Evolutionary conservation across 139 green algal genomes (phyloP).

Genomic region (Tetraselmis striata): DNA sequence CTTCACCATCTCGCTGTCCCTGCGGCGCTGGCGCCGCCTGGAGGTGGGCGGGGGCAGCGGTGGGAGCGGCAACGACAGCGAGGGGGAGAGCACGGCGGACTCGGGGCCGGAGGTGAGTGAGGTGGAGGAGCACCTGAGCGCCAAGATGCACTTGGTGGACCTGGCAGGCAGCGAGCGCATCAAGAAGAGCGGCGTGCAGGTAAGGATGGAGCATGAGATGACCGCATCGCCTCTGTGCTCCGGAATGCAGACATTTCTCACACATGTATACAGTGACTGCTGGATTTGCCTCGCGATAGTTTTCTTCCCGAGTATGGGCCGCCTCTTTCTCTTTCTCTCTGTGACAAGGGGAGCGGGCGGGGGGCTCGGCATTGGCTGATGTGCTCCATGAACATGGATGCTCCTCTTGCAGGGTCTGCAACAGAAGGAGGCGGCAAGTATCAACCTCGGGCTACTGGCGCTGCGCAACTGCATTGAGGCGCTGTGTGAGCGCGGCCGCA

Average conservation of each 20-base stretch:
- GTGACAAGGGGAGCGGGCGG: too few relatives aligned
- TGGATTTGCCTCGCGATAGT: neutral
- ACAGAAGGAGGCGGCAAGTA: slow-evolving; percentile 19
- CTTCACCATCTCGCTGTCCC: slow-evolving; percentile 6
- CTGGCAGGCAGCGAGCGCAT: slow-evolving; percentile 29
- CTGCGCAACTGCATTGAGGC: slow-evolving; percentile 28
- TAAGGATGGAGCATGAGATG: too few relatives aligned
- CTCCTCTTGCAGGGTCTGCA: slow-evolving; percentile 5
- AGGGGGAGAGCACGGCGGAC: neutral
- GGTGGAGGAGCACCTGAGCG: neutral
- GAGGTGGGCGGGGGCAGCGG: neutral
- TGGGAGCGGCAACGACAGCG: neutral
- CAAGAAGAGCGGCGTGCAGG: slow-evolving; percentile 9
- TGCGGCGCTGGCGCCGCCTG: neutral
- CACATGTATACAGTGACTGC: neutral
- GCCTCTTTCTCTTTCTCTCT: too few relatives aligned
- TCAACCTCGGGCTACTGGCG: slow-evolving; percentile 37
- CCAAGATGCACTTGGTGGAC: slow-evolving; percentile 32
- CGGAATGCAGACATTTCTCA: neutral
- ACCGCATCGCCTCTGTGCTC: too few relatives aligned
- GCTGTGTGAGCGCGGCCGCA: slow-evolving; percentile 1
- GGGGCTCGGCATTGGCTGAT: too few relatives aligned
- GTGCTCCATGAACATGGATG: too few relatives aligned
- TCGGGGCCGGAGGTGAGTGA: neutral
- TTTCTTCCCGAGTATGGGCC: too few relatives aligned